A percentile compares a stretch with the other conserved stretches of the same genome.
phyloP scores from a whole-genome alignment of 139 green algal species.

The Coelastrella sp. region DNA sequence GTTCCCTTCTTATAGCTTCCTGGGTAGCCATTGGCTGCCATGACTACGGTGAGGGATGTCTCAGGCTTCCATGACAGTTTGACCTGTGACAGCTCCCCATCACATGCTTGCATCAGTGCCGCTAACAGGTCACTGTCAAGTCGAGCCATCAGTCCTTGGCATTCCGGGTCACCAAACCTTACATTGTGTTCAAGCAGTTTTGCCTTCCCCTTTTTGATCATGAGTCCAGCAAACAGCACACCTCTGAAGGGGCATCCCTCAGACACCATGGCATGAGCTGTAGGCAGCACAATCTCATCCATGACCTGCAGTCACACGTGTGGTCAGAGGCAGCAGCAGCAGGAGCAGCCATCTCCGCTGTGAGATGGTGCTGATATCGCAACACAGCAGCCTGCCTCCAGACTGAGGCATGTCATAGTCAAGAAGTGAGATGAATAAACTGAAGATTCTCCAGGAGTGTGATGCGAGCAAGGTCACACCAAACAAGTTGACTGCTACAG shows the following conservation, averaged over 20 bases:
- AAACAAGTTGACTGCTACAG: no score
- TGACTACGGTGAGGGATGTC: constrained; percentile 87
- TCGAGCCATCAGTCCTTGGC: constrained; percentile 94
- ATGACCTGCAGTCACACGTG: constrained; percentile 76
- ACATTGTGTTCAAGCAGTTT: constrained; percentile 99
- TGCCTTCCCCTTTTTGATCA: constrained; percentile 91
- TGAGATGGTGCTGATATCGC: no score
- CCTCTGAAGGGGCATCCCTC: constrained; percentile 90
- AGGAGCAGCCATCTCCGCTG: background rate
- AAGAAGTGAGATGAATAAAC: background rate
- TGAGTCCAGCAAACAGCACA: constrained; percentile 97
- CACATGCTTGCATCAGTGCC: constrained; percentile 61
- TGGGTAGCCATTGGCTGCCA: constrained; percentile 96
- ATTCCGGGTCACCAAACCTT: constrained; percentile 98
- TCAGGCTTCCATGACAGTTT: constrained; percentile 74
- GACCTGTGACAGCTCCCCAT: constrained; percentile 58
- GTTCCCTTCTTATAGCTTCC: constrained; percentile 90
- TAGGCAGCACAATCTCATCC: constrained; percentile 89
- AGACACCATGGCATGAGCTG: constrained; percentile 87
- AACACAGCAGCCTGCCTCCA: no score
- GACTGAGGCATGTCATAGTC: background rate
- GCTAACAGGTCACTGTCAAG: constrained; percentile 90
- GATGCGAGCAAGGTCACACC: no score
- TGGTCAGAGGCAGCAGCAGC: background rate
- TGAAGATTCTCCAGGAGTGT: no score